Base-by-base conservation (phyloP, 2,329 filamentous ascomycete genomes). In the Daldinia sp. region DNA sequence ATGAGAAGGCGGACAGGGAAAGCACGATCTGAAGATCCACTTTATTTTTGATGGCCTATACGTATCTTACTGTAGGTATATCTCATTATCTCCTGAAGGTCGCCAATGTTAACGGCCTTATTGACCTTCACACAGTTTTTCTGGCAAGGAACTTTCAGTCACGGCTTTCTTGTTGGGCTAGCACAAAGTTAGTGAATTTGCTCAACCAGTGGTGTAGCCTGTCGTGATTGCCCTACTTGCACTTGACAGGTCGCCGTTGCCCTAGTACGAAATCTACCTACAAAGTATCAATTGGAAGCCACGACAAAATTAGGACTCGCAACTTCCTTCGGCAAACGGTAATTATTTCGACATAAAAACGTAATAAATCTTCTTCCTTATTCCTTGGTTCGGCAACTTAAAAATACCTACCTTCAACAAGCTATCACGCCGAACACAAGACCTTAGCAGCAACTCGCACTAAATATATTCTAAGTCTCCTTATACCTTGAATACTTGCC, bases 21-120 rank as follows among this genome's bases (percentile, higher is more conserved):
- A 60, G 37, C 53, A n/a, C 12, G 26, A 65, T 20, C 54, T 64
- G 39, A 51, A 18, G 46, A 33, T 18, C 46, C 46, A 44, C 26
- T 15, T n/a, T 48, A 42, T 28, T 60, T 60, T 33, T 18, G 15
- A 30, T 51, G 26, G 46, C 26, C 15, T 33, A 51, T 13, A 18
- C 20, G 26, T 33, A 51, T 51, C 28, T 33, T 18, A 23, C 20
- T 23, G 20, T 23, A 23, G 20, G 20, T 23, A 9, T 33, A 26
- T 26, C 18, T 51, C 46, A 51, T 10, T 33, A 51, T 33, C 26
- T n/a, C 15, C 1, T 33, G 26, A n/a, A 10, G 26, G 4, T 33
- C 15, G 26, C 33, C 6, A 1, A 33, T 51, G 15, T 51, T 10
- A 30, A 15, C 15, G 18, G 15, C 46, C 15, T 33, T 12, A n/a